Percentiles rank a stretch among this genome's conserved stretches.
phyloP scores from a whole-genome alignment of 2,329 filamentous ascomycete genomes.

The Cordyceps javanica region DNA sequence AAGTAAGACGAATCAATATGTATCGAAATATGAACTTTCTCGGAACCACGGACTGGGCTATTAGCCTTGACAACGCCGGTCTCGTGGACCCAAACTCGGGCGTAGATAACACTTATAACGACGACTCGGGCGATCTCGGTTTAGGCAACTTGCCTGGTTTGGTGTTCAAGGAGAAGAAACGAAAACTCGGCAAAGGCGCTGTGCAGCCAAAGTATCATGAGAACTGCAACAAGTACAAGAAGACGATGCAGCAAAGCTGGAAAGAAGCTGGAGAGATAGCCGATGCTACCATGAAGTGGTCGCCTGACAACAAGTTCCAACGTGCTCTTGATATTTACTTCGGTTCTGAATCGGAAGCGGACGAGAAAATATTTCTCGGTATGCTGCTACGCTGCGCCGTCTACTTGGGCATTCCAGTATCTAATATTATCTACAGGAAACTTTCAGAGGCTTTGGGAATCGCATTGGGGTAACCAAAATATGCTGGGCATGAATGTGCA shows the following conservation, averaged over 20 bases:
- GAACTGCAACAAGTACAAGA: neutral
- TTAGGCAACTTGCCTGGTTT: neutral
- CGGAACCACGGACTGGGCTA: constrained; percentile 20
- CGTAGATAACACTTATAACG: neutral
- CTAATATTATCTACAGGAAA: neutral
- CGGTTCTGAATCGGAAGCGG: neutral
- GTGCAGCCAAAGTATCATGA: neutral
- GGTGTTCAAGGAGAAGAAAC: neutral
- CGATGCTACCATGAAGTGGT: neutral
- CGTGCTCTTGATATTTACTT: neutral
- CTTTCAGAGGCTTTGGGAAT: neutral
- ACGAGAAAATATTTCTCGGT: neutral
- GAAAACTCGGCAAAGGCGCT: neutral
- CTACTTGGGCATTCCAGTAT: too few species aligned
- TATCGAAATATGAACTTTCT: constrained; percentile 17
- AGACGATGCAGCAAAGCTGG: neutral
- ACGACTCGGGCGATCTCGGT: neutral
- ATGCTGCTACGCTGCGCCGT: too few species aligned
- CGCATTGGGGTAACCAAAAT: neutral
- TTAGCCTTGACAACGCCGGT: constrained; percentile 15
- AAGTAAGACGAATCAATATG: constrained; percentile 7
- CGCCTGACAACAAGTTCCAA: neutral
- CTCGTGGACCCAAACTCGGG: neutral
- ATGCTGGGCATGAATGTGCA: neutral
- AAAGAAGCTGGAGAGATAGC: neutral